Evolutionary conservation across 495 filamentous ascomycete genomes (phyloP).

Genomic region (Penicillium roqueforti): DNA sequence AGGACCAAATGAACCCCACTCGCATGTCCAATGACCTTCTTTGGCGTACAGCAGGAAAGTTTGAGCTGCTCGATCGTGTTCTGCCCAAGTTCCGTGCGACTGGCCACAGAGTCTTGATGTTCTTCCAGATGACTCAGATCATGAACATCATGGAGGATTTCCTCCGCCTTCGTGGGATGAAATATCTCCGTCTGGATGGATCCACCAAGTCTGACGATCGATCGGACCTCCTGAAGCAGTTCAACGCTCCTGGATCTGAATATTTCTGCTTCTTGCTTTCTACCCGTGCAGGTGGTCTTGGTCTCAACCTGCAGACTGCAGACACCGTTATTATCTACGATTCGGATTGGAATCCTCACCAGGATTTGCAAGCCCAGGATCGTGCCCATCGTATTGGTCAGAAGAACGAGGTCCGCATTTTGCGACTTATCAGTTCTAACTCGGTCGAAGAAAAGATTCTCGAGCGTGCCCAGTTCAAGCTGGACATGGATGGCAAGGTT

Average conservation of each 20-base stretch:
- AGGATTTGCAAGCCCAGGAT: slow-evolving; percentile 98
- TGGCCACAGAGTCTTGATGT: slow-evolving; percentile 94
- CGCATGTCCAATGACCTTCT: slow-evolving; percentile 84
- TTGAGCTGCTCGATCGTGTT: slow-evolving; percentile 88
- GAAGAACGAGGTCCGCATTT: slow-evolving; percentile 97
- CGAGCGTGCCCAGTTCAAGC: slow-evolving; percentile 93
- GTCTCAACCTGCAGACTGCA: slow-evolving; percentile 93
- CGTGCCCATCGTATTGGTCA: slow-evolving; percentile 99
- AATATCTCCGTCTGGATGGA: slow-evolving; percentile 90
- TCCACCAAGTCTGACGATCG: slow-evolving; percentile 97
- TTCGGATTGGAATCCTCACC: slow-evolving; percentile 99
- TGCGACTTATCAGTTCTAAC: slow-evolving; percentile 91
- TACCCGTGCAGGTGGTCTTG: slow-evolving; percentile 97
- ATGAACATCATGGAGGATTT: slow-evolving; percentile 99
- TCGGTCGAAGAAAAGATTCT: slow-evolving; percentile 99
- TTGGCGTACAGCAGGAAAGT: slow-evolving; percentile 96
- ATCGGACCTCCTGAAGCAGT: slow-evolving; percentile 79
- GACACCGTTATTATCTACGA: slow-evolving; percentile 99
- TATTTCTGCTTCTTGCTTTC: slow-evolving; percentile 98
- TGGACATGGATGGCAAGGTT: slow-evolving; percentile 99
- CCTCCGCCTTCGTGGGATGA: slow-evolving; percentile 71
- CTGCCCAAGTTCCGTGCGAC: slow-evolving; percentile 87
- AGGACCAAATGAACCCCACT: slow-evolving; percentile 93
- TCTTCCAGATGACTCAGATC: slow-evolving; percentile 99
- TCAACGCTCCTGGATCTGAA: slow-evolving; percentile 83